Evolutionary conservation across 2,329 filamentous ascomycete genomes (phyloP).

Genomic region (Alternaria arborescens): DNA sequence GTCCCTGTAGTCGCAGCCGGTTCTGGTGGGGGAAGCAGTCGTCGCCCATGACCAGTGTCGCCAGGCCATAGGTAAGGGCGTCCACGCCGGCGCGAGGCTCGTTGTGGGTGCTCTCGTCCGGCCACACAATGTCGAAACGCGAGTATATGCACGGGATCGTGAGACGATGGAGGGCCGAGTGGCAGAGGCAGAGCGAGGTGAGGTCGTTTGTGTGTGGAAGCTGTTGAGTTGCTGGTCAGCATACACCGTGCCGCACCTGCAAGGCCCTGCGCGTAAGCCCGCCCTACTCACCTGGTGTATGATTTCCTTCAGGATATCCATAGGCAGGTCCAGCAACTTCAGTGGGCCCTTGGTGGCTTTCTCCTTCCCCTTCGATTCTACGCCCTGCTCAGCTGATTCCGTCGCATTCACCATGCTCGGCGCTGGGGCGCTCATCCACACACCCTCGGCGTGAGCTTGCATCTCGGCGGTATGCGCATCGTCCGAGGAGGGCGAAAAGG

Average conservation of each 20-base stretch:
- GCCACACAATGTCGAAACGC: slow-evolving; percentile 89
- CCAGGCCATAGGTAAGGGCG: slow-evolving; percentile 81
- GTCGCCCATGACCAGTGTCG: slow-evolving; percentile 78
- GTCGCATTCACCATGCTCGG: slow-evolving; percentile 12
- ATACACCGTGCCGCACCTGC: neutral
- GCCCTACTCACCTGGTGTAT: slow-evolving; percentile 72
- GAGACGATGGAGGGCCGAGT: slow-evolving; percentile 78
- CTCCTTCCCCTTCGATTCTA: slow-evolving; percentile 60
- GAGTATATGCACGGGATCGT: slow-evolving; percentile 83
- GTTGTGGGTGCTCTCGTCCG: slow-evolving; percentile 70
- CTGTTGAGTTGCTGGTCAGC: slow-evolving; percentile 54
- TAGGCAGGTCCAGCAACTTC: slow-evolving; percentile 75
- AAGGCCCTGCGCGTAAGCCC: neutral
- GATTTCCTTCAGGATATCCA: slow-evolving; percentile 80
- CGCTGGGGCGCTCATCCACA: slow-evolving; percentile 20
- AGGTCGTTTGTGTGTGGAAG: slow-evolving; percentile 84
- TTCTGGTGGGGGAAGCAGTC: slow-evolving; percentile 65
- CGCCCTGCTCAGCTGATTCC: slow-evolving; percentile 42
- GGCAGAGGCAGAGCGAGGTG: slow-evolving; percentile 77
- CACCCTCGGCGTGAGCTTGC: slow-evolving; percentile 21
- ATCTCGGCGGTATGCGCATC: slow-evolving; percentile 30
- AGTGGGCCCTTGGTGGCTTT: slow-evolving; percentile 64
- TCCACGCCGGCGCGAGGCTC: slow-evolving; percentile 78
- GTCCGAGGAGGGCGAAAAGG: slow-evolving; percentile 32
- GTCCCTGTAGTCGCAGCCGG: slow-evolving; percentile 36